Evolutionary conservation across 1,139 yeast genomes (phyloP).

Genomic region (Lodderomyces jiufengensis): DNA sequence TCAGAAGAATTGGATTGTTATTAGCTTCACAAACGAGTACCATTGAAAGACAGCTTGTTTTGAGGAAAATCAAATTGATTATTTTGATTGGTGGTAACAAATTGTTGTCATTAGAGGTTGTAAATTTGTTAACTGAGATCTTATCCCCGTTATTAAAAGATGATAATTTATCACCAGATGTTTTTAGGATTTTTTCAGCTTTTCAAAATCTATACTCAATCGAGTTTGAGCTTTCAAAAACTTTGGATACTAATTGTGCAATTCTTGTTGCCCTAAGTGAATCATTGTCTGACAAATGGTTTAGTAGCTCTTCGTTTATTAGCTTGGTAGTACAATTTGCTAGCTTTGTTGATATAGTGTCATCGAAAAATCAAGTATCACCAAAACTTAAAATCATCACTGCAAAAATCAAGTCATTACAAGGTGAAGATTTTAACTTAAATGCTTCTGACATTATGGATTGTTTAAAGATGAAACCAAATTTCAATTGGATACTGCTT

Average conservation of each 20-base stretch:
- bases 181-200: constrained; percentile 4
- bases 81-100: constrained; percentile 24
- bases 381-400: constrained; percentile 14
- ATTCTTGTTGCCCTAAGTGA: neutral
- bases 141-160: constrained; percentile 19
- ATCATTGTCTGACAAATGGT: constrained; percentile 5
- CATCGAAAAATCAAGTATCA: constrained; percentile 6
- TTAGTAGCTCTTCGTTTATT: constrained; percentile 1
- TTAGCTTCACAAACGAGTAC: constrained; percentile 14
- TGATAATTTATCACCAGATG: constrained; percentile 3
- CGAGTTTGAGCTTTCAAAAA: neutral
- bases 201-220: constrained; percentile 1
- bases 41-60: neutral
- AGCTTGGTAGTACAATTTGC: constrained; percentile 4
- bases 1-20: constrained; percentile 28
- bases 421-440: constrained; percentile 6
- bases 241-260: neutral
- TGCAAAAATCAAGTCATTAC: constrained; percentile 14
- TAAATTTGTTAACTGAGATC: constrained; percentile 17
- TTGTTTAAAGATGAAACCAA: constrained; percentile 14
- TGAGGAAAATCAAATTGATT: constrained; percentile 42
- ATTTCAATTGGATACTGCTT: constrained; percentile 11
- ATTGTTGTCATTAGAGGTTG: neutral
- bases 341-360: constrained; percentile 11
- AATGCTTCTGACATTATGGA: constrained; percentile 16